A percentile compares a stretch with the other conserved stretches of the same genome.
Evolutionary conservation across 169 alveolate genomes (phyloP).

Genomic region (Hepatocystis sp.): DNA sequence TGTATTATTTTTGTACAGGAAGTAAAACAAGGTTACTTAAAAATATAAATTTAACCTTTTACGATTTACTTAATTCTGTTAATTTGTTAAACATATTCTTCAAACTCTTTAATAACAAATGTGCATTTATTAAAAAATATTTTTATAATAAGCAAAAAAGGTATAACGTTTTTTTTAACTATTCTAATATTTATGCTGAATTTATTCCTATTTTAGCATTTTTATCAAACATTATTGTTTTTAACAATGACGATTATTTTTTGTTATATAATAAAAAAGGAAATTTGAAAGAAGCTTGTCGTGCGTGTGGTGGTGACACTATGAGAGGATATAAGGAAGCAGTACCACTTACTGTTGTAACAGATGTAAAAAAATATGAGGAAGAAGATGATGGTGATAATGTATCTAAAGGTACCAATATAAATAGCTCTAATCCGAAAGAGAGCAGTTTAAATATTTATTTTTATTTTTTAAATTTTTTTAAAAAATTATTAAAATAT

Average conservation of each 20-base stretch:
- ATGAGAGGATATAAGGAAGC: background rate
- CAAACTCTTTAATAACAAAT: constrained; percentile 46
- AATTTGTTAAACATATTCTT: constrained; percentile 60
- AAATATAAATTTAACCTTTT: constrained; percentile 72
- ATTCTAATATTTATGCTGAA: constrained; percentile 65
- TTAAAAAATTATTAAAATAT: constrained; percentile 36
- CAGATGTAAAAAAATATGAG: too few relatives aligned
- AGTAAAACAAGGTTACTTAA: constrained; percentile 63
- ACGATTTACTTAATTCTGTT: constrained; percentile 49
- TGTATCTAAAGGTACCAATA: background rate
- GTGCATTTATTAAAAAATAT: constrained; percentile 14
- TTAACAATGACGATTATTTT: constrained; percentile 74
- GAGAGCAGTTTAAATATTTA: constrained; percentile 11
- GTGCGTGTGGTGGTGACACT: background rate
- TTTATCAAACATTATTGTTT: constrained; percentile 59
- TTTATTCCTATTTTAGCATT: constrained; percentile 71
- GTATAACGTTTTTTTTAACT: constrained; percentile 40
- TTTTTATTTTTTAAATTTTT: constrained; percentile 27
- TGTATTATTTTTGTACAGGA: constrained; percentile 76
- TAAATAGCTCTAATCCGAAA: background rate
- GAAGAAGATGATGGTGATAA: background rate
- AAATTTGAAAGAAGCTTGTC: background rate
- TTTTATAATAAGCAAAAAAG: constrained; percentile 8
- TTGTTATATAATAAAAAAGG: constrained; percentile 10
- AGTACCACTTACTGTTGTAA: background rate